A percentile compares a stretch with the other conserved stretches of the same genome.
phyloP scores from a whole-genome alignment of 441 rosid species.

The Kokia cookei region DNA sequence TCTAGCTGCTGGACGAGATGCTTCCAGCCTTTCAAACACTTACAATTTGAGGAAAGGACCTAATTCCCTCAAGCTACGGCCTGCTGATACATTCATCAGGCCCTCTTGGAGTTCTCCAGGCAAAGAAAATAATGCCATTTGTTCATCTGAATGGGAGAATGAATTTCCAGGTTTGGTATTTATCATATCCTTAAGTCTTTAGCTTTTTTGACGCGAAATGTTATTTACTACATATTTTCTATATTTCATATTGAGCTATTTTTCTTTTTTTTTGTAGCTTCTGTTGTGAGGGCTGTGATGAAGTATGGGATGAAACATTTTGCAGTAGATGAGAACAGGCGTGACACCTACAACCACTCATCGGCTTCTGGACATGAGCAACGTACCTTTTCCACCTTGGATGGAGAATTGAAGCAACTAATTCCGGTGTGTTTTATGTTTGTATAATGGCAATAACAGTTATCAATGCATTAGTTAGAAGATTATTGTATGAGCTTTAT shows the following conservation, averaged over 20 bases:
- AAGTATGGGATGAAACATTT: slow-evolving; percentile 68
- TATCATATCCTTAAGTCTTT: background rate
- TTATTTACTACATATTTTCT: background rate
- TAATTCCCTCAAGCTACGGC: slow-evolving; percentile 34
- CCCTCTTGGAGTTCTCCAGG: slow-evolving; percentile 29
- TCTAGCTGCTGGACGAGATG: slow-evolving; percentile 51
- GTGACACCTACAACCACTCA: slow-evolving; percentile 47
- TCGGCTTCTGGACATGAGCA: slow-evolving; percentile 31
- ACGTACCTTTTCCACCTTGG: slow-evolving; percentile 35
- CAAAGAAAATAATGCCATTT: slow-evolving; percentile 36
- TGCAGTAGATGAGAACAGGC: slow-evolving; percentile 60
- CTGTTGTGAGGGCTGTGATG: slow-evolving; percentile 63
- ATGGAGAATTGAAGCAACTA: slow-evolving; percentile 59
- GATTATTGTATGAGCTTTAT: background rate
- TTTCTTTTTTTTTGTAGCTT: slow-evolving; percentile 40
- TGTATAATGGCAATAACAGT: background rate
- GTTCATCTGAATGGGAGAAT: slow-evolving; percentile 68
- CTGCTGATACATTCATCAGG: slow-evolving; percentile 35
- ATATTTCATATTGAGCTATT: background rate
- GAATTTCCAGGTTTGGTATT: slow-evolving; percentile 57
- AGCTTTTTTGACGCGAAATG: background rate
- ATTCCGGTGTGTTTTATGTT: slow-evolving; percentile 42
- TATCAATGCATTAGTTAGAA: background rate
- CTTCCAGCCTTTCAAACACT: slow-evolving; percentile 29
- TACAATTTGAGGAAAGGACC: slow-evolving; percentile 55